These are phyloP conservation scores for Eutrema salsugineum DNA, from an alignment of 441 rosid genomes.

Conservation along the genomic window DNA sequence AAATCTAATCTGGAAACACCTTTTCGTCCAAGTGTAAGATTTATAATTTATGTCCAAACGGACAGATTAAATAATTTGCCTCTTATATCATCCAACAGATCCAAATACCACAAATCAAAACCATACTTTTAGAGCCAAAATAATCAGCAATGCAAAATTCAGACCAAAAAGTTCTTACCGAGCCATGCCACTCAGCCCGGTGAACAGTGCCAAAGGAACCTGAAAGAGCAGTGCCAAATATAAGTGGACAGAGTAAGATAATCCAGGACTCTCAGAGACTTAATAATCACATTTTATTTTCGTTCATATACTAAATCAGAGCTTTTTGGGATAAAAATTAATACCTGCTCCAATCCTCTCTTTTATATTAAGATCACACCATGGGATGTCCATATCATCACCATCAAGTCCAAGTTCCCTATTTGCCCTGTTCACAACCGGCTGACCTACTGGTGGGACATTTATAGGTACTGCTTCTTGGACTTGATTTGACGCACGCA, in stretches of 20 bases:
- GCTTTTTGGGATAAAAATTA: not conserved
- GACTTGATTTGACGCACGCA: conserved; percentile 35
- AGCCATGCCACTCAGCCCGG: conserved; percentile 99
- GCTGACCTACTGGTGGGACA: conserved; percentile 39
- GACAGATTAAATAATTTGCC: not conserved
- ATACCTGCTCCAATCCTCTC: conserved; percentile 99
- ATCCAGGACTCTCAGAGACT: conserved; percentile 9
- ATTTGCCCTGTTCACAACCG: conserved; percentile 41
- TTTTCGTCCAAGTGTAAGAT: not conserved
- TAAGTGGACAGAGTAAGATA: conserved; percentile 20
- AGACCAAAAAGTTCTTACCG: conserved; percentile 53
- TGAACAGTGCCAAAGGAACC: conserved; percentile 99
- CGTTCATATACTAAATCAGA: not conserved
- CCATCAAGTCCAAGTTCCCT: conserved; percentile 64
- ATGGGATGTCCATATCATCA: conserved; percentile 87
- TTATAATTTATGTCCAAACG: not conserved
- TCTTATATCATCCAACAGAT: not conserved
- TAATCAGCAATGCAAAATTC: not conserved
- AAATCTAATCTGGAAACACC: not conserved
- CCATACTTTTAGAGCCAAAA: not conserved
- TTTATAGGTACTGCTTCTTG: conserved; percentile 45
- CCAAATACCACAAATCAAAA: not conserved
- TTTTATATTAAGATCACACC: conserved; percentile 86
- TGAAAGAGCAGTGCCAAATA: conserved; percentile 41
- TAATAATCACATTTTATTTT: conserved; percentile 2